A percentile compares a stretch with the other conserved stretches of the same genome.
Evolutionary conservation across 306 rosid species (phyloP).

Genomic region (Sindora glabra): DNA sequence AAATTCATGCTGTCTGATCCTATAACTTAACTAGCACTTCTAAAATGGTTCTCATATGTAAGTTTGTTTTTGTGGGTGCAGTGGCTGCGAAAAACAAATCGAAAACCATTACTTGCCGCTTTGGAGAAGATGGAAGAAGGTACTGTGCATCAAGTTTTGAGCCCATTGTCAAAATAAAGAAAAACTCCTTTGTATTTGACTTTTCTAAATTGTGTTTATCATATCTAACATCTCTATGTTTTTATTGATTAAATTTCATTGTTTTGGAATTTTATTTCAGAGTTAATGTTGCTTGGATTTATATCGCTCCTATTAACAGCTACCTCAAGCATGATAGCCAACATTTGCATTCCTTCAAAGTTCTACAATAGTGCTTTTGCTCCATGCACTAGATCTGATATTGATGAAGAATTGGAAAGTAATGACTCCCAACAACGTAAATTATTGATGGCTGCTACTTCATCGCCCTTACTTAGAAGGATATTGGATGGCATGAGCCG

Average conservation of each 20-base stretch:
- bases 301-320: slow-evolving; percentile 95
- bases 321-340: slow-evolving; percentile 79
- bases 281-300: slow-evolving; percentile 97
- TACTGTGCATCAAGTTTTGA: slow-evolving; percentile 12
- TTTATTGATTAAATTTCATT: not conserved
- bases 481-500: slow-evolving; percentile 38
- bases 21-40: not conserved
- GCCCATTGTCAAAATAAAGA: slow-evolving; percentile 1
- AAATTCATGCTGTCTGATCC: not conserved
- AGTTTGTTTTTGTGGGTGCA: slow-evolving; percentile 24
- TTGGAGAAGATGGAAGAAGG: slow-evolving; percentile 99
- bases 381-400: slow-evolving; percentile 72
- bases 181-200: not conserved
- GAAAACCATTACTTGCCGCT: slow-evolving; percentile 92
- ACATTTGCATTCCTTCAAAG: slow-evolving; percentile 83
- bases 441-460: slow-evolving; percentile 41
- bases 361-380: slow-evolving; percentile 67
- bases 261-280: slow-evolving; percentile 39
- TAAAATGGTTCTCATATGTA: not conserved
- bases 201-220: not conserved
- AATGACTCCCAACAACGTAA: slow-evolving; percentile 48
- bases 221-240: not conserved
- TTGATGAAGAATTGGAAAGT: slow-evolving; percentile 49
- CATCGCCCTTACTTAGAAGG: slow-evolving; percentile 48
- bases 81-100: slow-evolving; percentile 85